A percentile compares a stretch with the other conserved stretches of the same genome.
These are phyloP conservation scores for Batkoa obscura DNA, from an alignment of 371 early-diverging fungal species.

Conservation along the genomic window DNA sequence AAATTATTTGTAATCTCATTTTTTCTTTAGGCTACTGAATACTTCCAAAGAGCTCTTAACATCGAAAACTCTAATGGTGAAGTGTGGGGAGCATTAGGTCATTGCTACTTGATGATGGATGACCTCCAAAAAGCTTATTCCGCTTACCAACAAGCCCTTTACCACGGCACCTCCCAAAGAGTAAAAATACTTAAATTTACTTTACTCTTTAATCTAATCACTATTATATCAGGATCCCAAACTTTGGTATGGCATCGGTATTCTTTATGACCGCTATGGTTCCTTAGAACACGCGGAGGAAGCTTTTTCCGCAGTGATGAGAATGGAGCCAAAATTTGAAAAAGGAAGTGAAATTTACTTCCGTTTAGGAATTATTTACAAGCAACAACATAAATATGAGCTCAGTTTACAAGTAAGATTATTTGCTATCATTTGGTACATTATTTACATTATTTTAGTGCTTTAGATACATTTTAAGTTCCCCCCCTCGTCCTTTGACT, in stretches of 20 bases:
- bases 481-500: conserved; percentile 88
- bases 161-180: conserved; percentile 31
- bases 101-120: conserved; percentile 86
- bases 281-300: conserved; percentile 93
- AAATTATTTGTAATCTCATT: not conserved
- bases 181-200: conserved; percentile 46
- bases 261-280: conserved; percentile 90
- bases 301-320: conserved; percentile 80
- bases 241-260: conserved; percentile 97
- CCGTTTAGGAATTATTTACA: conserved; percentile 91
- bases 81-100: conserved; percentile 81
- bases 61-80: conserved; percentile 73
- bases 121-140: conserved; percentile 81
- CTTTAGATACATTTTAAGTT: conserved; percentile 73
- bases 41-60: conserved; percentile 62
- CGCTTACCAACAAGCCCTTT: conserved; percentile 86
- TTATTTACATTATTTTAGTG: conserved; percentile 25
- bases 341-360: conserved; percentile 95
- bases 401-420: conserved; percentile 51
- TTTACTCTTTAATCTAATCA: not conserved
- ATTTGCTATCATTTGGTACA: not conserved
- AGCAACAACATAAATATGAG: conserved; percentile 79
- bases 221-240: conserved; percentile 56
- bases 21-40: conserved; percentile 50
- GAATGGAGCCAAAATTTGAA: conserved; percentile 77